These are phyloP conservation scores for Leptodermis oblonga DNA, from an alignment of 257 asterid genomes.

Conservation along the genomic window DNA sequence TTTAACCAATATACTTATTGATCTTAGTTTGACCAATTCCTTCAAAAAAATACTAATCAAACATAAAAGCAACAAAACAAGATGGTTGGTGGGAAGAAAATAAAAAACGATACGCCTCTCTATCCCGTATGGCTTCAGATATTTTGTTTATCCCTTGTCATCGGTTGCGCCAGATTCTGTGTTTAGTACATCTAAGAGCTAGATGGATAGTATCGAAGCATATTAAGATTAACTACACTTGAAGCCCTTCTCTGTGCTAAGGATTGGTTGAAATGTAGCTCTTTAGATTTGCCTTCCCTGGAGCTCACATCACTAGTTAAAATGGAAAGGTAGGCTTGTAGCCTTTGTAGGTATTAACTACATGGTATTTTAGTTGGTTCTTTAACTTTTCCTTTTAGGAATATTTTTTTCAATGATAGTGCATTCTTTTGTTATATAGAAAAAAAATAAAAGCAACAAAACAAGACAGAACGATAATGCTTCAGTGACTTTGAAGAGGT, in stretches of 20 bases:
- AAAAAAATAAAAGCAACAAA: too few relatives aligned
- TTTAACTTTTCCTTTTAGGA: not conserved
- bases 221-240: slow-evolving; percentile 40
- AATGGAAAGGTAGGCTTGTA: slow-evolving; percentile 22
- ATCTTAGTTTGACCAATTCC: too few relatives aligned
- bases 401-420: too few relatives aligned
- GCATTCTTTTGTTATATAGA: too few relatives aligned
- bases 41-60: too few relatives aligned
- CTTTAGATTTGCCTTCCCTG: slow-evolving; percentile 18
- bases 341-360: slow-evolving; percentile 5
- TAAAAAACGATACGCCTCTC: slow-evolving; percentile 47
- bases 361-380: too few relatives aligned
- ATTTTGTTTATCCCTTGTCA: slow-evolving; percentile 67
- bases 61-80: too few relatives aligned
- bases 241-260: slow-evolving; percentile 69
- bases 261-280: slow-evolving; percentile 65
- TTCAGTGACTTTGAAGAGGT: too few relatives aligned
- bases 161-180: slow-evolving; percentile 47
- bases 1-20: too few relatives aligned
- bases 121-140: slow-evolving; percentile 73
- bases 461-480: too few relatives aligned
- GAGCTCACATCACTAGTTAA: slow-evolving; percentile 23
- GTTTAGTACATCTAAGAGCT: slow-evolving; percentile 44
- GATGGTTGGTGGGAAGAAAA: slow-evolving; percentile 86
- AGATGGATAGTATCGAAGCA: slow-evolving; percentile 44